These are phyloP conservation scores for Lophium mytilinum DNA, from an alignment of 495 filamentous ascomycete genomes.

Conservation along the genomic window DNA sequence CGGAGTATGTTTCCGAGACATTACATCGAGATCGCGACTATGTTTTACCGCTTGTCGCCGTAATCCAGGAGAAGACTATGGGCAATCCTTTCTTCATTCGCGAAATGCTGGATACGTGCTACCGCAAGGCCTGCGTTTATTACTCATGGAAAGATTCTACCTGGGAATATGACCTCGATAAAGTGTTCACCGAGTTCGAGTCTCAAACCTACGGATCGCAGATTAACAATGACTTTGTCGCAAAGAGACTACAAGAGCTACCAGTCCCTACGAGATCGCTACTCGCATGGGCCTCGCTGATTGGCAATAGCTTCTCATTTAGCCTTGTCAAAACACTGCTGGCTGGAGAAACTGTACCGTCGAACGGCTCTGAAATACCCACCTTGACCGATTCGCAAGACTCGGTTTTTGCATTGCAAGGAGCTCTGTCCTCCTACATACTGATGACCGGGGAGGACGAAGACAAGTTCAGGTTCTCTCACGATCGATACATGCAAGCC, in stretches of 20 bases:
- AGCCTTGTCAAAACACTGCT: conserved; percentile 69
- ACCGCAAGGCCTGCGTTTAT: conserved; percentile 78
- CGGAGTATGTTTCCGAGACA: conserved; percentile 67
- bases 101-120: conserved; percentile 82
- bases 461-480: conserved; percentile 67
- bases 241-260: conserved; percentile 65
- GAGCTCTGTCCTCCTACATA: conserved; percentile 66
- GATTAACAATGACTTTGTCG: conserved; percentile 73
- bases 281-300: conserved; percentile 73
- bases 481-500: conserved; percentile 76
- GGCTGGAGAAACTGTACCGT: conserved; percentile 40
- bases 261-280: conserved; percentile 64
- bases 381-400: conserved; percentile 36
- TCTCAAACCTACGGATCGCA: conserved; percentile 66
- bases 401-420: conserved; percentile 67
- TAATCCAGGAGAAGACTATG: conserved; percentile 63
- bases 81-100: conserved; percentile 85
- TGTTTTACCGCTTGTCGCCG: conserved; percentile 54
- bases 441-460: conserved; percentile 68
- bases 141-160: conserved; percentile 65
- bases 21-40: conserved; percentile 55
- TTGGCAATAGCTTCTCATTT: conserved; percentile 76
- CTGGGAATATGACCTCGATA: conserved; percentile 81
- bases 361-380: conserved; percentile 11
- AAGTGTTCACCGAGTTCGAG: conserved; percentile 73